phyloP scores from a whole-genome alignment of 2,329 filamentous ascomycete genomes.

The Colletotrichum navitas region DNA sequence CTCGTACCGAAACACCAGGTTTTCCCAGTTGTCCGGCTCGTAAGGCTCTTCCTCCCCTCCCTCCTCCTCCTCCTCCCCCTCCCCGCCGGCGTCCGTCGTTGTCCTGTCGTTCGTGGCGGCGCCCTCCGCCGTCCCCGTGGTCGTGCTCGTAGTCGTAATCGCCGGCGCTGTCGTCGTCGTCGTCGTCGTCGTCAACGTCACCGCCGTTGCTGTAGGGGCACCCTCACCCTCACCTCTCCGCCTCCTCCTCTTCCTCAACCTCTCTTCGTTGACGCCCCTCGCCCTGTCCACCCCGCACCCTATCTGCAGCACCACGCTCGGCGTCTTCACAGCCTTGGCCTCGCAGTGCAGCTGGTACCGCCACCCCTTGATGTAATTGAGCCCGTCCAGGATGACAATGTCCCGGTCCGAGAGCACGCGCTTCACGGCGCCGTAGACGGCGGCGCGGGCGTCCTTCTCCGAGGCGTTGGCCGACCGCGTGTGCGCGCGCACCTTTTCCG shows the following conservation, averaged over 20 bases:
- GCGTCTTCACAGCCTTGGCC: conserved; percentile 82
- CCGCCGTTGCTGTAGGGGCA: neutral
- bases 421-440: conserved; percentile 83
- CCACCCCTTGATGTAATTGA: conserved; percentile 93
- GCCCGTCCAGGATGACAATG: conserved; percentile 82
- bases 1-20: conserved; percentile 85
- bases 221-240: conserved; percentile 43
- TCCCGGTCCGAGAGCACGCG: conserved; percentile 77
- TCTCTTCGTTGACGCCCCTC: conserved; percentile 69
- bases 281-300: conserved; percentile 68
- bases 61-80: conserved; percentile 52
- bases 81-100: conserved; percentile 48
- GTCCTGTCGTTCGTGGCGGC: conserved; percentile 50
- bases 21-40: conserved; percentile 75
- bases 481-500: conserved; percentile 64
- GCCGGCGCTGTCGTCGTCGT: conserved; percentile 5
- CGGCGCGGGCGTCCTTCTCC: conserved; percentile 85
- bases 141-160: conserved; percentile 54
- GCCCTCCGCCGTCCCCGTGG: conserved; percentile 44
- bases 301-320: conserved; percentile 79
- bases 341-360: conserved; percentile 89
- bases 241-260: conserved; percentile 58
- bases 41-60: conserved; percentile 59
- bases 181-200: conserved; percentile 10
- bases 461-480: conserved; percentile 78